Evolutionary conservation across 176 grass and related monocot genomes (phyloP), one percentile per base, ranked within the genome.

Genomic region (Coix lacrymajobi): DNA sequence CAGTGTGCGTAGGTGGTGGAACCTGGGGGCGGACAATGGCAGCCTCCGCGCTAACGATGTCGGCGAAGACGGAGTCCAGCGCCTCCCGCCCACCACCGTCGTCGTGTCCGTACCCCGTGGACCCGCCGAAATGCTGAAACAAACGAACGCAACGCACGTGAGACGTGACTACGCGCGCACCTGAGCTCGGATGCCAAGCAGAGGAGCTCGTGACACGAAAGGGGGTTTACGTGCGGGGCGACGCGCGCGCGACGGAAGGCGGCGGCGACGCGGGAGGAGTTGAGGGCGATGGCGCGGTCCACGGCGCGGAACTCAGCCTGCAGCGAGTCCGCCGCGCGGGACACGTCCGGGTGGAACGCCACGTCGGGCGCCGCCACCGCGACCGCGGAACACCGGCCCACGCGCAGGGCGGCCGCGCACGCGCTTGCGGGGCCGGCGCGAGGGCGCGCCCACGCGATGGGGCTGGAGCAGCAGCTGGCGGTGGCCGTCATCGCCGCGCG

Each of bases 81-180:
- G 89, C 93, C 56, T 93, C 96, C 80, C 91, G 63, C 19, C 91
- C 96, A 30, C 96, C 91, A 1, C 91, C 93, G 43, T 95, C 93
- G 87, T 98, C 96, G 81, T 98, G 96, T 15, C 93, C 96, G 66
- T 95, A 98, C 12, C 92, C 96, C 64, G 96, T 98, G 36, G 84
- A 92, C 80, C 96, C 96, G 13, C 89, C 91, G 34, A 98, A 98
- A 71, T 98, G 91, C 93, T 98, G 89, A 80, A 91, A 24, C 11
- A 73, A 90, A 39, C 8, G 37, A 4, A 15, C 46, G 49, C 49
- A 65, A 71, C 46, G 22, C 26, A 56, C 28, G 71, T n/a, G n/a
- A n/a, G n/a, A n/a, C n/a, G n/a, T 38, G 61, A 25, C 37, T 0
- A 22, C 22, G 60, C 1, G 56, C 5, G 14, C 30, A 66, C 51